Conservation (phyloP, 192 early-diverging fungal genomes). For the Umbelopsis isabellina region DNA sequence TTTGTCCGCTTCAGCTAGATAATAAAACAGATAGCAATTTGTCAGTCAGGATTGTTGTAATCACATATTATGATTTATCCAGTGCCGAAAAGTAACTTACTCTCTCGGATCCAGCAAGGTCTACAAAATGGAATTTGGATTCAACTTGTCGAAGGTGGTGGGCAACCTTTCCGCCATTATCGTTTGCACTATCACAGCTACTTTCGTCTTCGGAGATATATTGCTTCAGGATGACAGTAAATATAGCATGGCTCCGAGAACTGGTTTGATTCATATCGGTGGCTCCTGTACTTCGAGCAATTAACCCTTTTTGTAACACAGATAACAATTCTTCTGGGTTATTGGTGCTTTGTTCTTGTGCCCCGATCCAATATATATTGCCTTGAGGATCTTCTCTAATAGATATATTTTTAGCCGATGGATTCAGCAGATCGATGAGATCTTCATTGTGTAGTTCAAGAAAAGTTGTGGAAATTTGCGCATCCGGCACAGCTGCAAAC, state of each 20-base stretch:
- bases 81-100: conserved; percentile 32
- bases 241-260: conserved; percentile 96
- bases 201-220: conserved; percentile 47
- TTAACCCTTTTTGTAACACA: conserved; percentile 44
- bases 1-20: conserved; percentile 82
- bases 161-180: conserved; percentile 29
- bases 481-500: conserved; percentile 41
- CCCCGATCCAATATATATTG: conserved; percentile 8
- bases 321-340: conserved; percentile 13
- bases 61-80: neutral
- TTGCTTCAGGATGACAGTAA: conserved; percentile 86
- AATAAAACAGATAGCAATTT: conserved; percentile 6
- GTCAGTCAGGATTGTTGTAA: neutral
- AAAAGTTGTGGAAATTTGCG: conserved; percentile 76
- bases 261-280: conserved; percentile 96
- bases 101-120: conserved; percentile 95
- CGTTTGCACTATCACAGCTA: conserved; percentile 29
- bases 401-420: conserved; percentile 38
- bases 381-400: conserved; percentile 14
- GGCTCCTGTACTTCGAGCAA: conserved; percentile 74
- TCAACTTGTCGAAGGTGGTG: conserved; percentile 49
- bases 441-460: conserved; percentile 98
- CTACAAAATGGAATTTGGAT: conserved; percentile 98
- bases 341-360: neutral
- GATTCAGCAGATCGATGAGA: conserved; percentile 80